Conservation (phyloP, 371 early-diverging fungal species). For the Syncephalastrum monosporum region DNA sequence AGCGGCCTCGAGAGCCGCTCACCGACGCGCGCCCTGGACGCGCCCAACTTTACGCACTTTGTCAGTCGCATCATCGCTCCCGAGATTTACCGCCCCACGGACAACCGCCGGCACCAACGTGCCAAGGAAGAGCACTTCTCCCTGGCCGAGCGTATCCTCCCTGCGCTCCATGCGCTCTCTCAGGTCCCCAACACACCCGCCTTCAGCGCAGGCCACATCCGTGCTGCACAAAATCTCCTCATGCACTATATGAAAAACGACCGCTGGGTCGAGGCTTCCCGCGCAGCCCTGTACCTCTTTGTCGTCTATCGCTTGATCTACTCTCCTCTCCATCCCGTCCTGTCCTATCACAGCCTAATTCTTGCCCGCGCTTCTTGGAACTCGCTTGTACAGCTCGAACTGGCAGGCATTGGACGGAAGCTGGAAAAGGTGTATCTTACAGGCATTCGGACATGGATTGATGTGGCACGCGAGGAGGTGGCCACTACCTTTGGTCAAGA, state of each 20-base stretch:
- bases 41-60: slow-evolving; percentile 35
- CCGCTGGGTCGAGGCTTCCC: slow-evolving; percentile 52
- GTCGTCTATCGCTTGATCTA: slow-evolving; percentile 69
- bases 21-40: slow-evolving; percentile 21
- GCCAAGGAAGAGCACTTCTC: slow-evolving; percentile 5
- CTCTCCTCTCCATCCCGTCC: slow-evolving; percentile 67
- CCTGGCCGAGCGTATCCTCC: slow-evolving; percentile 7
- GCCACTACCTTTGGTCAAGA: slow-evolving; percentile 36
- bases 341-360: slow-evolving; percentile 63
- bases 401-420: slow-evolving; percentile 40
- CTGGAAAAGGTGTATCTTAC: slow-evolving; percentile 40
- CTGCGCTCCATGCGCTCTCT: slow-evolving; percentile 16
- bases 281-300: slow-evolving; percentile 57
- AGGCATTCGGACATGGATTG: slow-evolving; percentile 44
- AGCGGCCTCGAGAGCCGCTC: slow-evolving; percentile 12
- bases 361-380: slow-evolving; percentile 71
- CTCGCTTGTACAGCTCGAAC: slow-evolving; percentile 43
- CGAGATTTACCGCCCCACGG: slow-evolving; percentile 22
- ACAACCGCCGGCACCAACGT: neutral
- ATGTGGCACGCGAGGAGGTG: slow-evolving; percentile 29
- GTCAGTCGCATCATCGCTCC: slow-evolving; percentile 32
- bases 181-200: slow-evolving; percentile 29
- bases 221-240: slow-evolving; percentile 24
- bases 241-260: slow-evolving; percentile 22
- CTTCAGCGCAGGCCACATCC: slow-evolving; percentile 26